Conservation (phyloP, 495 filamentous ascomycete species). For the Aspergillus coremiiformis region DNA sequence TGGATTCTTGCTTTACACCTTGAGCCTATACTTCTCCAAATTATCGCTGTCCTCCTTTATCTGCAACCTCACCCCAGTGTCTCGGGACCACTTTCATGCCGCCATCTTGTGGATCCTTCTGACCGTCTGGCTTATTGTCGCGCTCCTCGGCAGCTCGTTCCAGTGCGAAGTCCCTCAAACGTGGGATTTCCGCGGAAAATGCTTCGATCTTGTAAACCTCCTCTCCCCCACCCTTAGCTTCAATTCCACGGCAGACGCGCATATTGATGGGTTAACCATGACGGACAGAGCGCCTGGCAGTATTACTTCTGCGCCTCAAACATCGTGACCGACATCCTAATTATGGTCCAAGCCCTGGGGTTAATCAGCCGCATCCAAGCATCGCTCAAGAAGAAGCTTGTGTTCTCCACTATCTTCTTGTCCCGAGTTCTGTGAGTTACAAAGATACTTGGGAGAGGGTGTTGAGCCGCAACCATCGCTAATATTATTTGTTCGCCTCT, state of each 20-base stretch:
- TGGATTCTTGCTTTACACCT: conserved; percentile 18
- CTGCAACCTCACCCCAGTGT: conserved; percentile 15
- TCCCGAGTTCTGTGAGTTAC: conserved; percentile 18
- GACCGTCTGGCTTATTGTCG: conserved; percentile 14
- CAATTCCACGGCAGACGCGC: neutral
- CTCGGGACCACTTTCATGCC: conserved; percentile 14
- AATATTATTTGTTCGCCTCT: neutral
- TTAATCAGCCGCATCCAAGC: conserved; percentile 22
- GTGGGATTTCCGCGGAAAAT: conserved; percentile 23
- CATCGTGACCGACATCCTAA: conserved; percentile 22
- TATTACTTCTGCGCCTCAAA: conserved; percentile 20
- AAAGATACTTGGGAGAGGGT: neutral
- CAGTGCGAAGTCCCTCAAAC: conserved; percentile 18
- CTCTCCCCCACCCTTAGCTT: too few relatives aligned
- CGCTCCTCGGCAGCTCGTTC: conserved; percentile 18
- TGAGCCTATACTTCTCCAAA: conserved; percentile 23
- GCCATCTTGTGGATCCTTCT: conserved; percentile 8
- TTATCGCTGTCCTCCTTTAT: conserved; percentile 22
- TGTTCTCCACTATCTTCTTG: conserved; percentile 22
- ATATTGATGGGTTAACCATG: neutral
- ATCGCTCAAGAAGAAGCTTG: conserved; percentile 12
- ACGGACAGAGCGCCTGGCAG: conserved; percentile 17
- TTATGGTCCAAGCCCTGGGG: conserved; percentile 20
- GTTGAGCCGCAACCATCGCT: neutral
- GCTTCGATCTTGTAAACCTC: conserved; percentile 18